Evolutionary conservation across 352 stramenopile species (phyloP), one percentile per base, ranked within the genome.

Genomic region (Phytophthora ohioensis): DNA sequence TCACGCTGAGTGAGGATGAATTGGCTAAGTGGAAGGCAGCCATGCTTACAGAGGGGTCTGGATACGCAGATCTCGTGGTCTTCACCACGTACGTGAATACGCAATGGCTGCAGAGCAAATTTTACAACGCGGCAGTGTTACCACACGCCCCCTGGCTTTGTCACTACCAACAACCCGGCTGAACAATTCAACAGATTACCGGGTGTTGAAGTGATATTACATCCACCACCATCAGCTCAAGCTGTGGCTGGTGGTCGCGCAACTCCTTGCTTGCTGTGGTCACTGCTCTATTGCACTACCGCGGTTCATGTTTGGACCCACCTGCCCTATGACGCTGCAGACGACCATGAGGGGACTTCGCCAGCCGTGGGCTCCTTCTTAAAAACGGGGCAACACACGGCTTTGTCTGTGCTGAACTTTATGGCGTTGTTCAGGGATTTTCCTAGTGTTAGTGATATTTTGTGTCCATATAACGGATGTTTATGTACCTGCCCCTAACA

Each of bases 101-200:
- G 21, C 21, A 21, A 21, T 21, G 43, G 43, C 43, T 49, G 0
- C 5, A 49, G 6, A n/a, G 43, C 15, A 31, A 27, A 27, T 4
- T 34, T 49, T 31, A 31, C 13, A 7, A 49, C 27, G 5, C 76
- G 63, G 63, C 57, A 76, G 32, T 67, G 59, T 17, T 43, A 41
- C 34, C 30, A 54, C 7, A 63, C 67, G 2, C 59, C 67, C 5
- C 2, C 49, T 0, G 58, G 58, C 1, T 71, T 45, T 51, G 59
- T 63, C 0, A 76, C 56, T 21, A 1, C 21, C 21, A 21, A 21
- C 21, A 21, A 21, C 21, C 21, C 21, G 21, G 21, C 21, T 21
- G 21, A 21, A 0, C 21, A 21, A 21, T 21, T 21, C 21, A 21
- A 21, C 21, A 1, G 21, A 21, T 21, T 21, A 21, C 21, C 21